Conservation (phyloP, 179 eudicot genomes). For the Spinacia oleracea region DNA sequence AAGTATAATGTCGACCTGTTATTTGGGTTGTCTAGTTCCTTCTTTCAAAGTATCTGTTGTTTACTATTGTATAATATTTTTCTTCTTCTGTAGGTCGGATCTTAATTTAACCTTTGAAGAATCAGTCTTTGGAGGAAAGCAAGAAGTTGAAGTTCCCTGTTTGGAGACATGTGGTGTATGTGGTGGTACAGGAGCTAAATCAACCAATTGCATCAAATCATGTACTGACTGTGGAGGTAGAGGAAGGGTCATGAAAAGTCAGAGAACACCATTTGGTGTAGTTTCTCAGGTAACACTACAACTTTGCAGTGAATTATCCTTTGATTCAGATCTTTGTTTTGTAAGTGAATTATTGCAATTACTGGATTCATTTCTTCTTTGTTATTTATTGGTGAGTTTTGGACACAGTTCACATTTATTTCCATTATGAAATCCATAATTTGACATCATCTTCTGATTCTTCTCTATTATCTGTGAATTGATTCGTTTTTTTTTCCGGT, state of each 20-base stretch:
- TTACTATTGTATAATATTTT: neutral
- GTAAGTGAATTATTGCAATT: neutral
- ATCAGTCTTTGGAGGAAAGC: slow-evolving; percentile 74
- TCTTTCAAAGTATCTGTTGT: neutral
- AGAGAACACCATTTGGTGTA: slow-evolving; percentile 87
- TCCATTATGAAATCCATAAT: neutral
- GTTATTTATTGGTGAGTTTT: neutral
- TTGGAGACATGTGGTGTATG: slow-evolving; percentile 67
- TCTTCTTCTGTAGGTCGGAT: slow-evolving; percentile 47
- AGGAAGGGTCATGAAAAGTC: slow-evolving; percentile 69
- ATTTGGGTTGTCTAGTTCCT: neutral
- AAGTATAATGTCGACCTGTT: neutral
- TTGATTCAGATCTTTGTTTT: slow-evolving; percentile 1
- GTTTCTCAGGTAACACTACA: slow-evolving; percentile 69
- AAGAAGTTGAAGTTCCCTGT: slow-evolving; percentile 59
- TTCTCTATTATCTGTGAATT: neutral
- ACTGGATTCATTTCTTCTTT: neutral
- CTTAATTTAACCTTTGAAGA: slow-evolving; percentile 79
- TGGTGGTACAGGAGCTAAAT: slow-evolving; percentile 87
- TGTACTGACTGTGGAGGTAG: slow-evolving; percentile 77
- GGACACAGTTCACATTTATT: neutral
- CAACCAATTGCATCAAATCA: slow-evolving; percentile 49
- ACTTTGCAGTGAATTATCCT: neutral
- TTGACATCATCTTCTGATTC: neutral
- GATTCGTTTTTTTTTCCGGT: neutral